A percentile compares a stretch with the other conserved stretches of the same genome.
Evolutionary conservation across 768 basidiomycete genomes (phyloP).

Genomic region (Lactifluus pinguis): DNA sequence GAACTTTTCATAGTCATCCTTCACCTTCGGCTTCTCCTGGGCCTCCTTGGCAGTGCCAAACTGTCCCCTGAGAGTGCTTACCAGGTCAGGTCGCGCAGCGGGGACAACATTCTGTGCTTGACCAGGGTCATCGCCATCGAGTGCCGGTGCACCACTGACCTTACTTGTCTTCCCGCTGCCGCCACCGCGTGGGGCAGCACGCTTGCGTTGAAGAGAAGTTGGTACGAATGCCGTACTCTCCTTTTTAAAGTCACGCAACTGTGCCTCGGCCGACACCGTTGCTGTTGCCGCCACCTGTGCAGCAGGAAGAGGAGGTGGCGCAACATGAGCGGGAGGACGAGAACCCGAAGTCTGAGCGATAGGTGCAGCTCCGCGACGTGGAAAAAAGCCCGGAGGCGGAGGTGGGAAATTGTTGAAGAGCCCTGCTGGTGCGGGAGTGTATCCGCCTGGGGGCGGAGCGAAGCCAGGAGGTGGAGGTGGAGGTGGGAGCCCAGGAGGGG

Average conservation of each 20-base stretch:
- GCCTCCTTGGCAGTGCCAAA: constrained; percentile 34
- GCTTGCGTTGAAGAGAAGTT: constrained; percentile 69
- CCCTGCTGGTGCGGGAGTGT: constrained; percentile 27
- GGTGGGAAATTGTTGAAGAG: constrained; percentile 19
- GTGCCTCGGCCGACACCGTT: no score
- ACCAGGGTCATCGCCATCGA: constrained; percentile 27
- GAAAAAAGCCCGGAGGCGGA: constrained; percentile 46
- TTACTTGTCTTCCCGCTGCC: constrained; percentile 22
- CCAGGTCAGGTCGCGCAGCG: constrained; percentile 54
- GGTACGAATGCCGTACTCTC: constrained; percentile 89
- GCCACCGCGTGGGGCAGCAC: constrained; percentile 19
- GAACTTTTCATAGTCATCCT: constrained; percentile 70
- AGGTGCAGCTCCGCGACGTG: constrained; percentile 33
- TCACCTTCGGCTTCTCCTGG: constrained; percentile 28
- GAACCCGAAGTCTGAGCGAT: constrained; percentile 7
- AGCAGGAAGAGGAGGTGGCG: constrained; percentile 28
- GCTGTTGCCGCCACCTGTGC: constrained; percentile 22
- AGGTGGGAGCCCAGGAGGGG: constrained; percentile 20
- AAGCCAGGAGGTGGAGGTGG: constrained; percentile 25
- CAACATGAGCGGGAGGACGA: constrained; percentile 18
- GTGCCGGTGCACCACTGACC: constrained; percentile 22
- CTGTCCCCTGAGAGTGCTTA: constrained; percentile 51
- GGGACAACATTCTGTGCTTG: constrained; percentile 23
- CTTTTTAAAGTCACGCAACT: no score
- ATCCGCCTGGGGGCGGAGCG: constrained; percentile 20